Evolutionary conservation across 2,329 filamentous ascomycete species (phyloP), one percentile per base, ranked within the genome.

Genomic region (Parastagonospora nodorum): DNA sequence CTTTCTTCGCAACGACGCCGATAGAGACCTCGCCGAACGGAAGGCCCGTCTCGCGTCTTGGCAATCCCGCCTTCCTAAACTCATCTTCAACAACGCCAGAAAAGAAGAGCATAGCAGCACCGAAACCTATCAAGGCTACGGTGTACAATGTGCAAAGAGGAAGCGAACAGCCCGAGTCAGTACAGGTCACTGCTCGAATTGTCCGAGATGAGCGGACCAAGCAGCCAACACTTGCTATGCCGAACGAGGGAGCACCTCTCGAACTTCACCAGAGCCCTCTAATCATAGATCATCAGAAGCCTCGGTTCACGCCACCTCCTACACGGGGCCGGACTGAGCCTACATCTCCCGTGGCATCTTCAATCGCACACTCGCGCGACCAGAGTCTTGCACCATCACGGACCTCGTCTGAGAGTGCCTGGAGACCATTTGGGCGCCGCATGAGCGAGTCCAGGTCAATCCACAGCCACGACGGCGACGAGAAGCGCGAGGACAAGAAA

Each of bases 101-200:
- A 35, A 59, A 55, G 38, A 67, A 65, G 41, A 45, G 11, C 5
- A 14, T 12, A 14, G 10, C 54, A 42, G 61, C 64, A 51, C 54
- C 61, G 12, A 42, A 48, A 8, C 66, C 40, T 14, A 61, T 55
- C 33, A 57, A 69, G 32, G 53, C 64, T 32, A 67, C 76, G 5
- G 67, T 73, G 14, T 78, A 77, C 65, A 77, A 68, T 39, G 66
- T 77, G 15, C 73, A 75, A 50, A 70, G 70, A 47, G 71, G 71
- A 30, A 48, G 60, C 12, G 71, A 72, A 39, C 76, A 76, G 51
- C 82, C 87, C 5, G 90, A 92, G 64, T 92, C 90, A 0, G 85
- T 96, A n/a, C 92, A 92, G 39, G 92, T 96, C 9, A 94, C 89
- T 14, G 90, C 92, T 42, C 85, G 88, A 44, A 96, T 96, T 56